These are phyloP conservation scores for Xylaria sp. DNA, from an alignment of 2,329 filamentous ascomycete species.

Conservation along the genomic window DNA sequence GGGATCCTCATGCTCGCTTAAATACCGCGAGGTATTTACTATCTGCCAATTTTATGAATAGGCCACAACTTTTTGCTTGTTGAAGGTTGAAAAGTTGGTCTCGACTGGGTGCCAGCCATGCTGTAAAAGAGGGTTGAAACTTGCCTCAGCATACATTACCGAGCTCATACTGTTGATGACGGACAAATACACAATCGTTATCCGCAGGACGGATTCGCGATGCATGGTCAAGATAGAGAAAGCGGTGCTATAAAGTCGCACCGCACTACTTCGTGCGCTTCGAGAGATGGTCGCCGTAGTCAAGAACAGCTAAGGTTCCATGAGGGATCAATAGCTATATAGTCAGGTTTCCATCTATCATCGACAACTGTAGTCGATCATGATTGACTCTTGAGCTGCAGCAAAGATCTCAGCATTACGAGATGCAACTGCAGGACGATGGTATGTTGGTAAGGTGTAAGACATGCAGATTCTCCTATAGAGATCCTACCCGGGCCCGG, in stretches of 20 bases:
- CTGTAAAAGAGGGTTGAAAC: constrained; percentile 23
- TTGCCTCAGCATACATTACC: constrained; percentile 22
- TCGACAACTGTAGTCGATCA: not conserved
- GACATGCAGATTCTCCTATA: constrained; percentile 17
- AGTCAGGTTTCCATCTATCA: not conserved
- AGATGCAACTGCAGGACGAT: constrained; percentile 6
- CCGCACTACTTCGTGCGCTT: not conserved
- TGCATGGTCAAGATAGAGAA: not conserved
- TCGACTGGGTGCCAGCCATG: not conserved
- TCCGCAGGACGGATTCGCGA: not conserved
- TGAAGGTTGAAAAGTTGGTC: not conserved
- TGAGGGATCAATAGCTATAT: not conserved
- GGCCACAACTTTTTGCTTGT: not conserved
- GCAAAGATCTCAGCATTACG: not conserved
- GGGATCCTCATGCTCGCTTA: not conserved
- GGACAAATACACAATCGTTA: constrained; percentile 1
- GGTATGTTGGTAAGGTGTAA: constrained; percentile 17
- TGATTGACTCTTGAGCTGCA: not conserved
- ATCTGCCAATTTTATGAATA: not conserved
- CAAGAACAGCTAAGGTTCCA: not conserved
- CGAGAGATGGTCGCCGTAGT: not conserved
- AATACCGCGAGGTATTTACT: not conserved
- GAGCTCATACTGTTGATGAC: constrained; percentile 6
- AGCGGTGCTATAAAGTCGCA: not conserved
- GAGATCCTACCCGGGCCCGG: constrained; percentile 4